Evolutionary conservation across 2,329 filamentous ascomycete species (phyloP).

Genomic region (Fusarium algeriense): DNA sequence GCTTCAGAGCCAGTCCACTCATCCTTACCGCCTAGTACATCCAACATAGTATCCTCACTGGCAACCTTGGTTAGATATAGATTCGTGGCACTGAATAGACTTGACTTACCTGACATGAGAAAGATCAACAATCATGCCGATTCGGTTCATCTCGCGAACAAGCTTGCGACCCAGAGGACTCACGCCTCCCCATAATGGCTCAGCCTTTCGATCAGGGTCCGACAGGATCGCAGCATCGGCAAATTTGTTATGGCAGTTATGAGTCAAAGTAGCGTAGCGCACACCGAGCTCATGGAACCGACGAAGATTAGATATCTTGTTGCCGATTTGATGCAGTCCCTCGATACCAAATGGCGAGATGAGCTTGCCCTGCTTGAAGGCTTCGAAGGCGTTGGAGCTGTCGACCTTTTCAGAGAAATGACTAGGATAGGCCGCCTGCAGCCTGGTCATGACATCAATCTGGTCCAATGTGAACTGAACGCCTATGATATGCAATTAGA

Average conservation of each 20-base stretch:
- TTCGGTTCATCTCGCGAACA: constrained; percentile 89
- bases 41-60: constrained; percentile 84
- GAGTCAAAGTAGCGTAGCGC: constrained; percentile 88
- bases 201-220: constrained; percentile 61
- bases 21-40: constrained; percentile 76
- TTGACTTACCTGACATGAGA: constrained; percentile 69
- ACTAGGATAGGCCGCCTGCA: constrained; percentile 72
- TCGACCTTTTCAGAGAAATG: constrained; percentile 76
- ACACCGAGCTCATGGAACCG: constrained; percentile 83
- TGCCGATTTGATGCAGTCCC: constrained; percentile 93
- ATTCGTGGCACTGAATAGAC: too few relatives aligned
- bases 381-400: constrained; percentile 70
- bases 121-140: constrained; percentile 95
- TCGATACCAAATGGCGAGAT: constrained; percentile 86
- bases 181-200: constrained; percentile 77
- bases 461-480: constrained; percentile 78
- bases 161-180: constrained; percentile 76
- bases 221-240: constrained; percentile 84
- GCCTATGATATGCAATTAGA: constrained; percentile 52
- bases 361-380: constrained; percentile 72
- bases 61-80: constrained; percentile 2
- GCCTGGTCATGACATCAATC: constrained; percentile 77
- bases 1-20: constrained; percentile 80
- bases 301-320: constrained; percentile 80
- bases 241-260: constrained; percentile 93